These are phyloP conservation scores for Rhodotorula paludigena DNA, from an alignment of 768 basidiomycete species.

Conservation along the genomic window DNA sequence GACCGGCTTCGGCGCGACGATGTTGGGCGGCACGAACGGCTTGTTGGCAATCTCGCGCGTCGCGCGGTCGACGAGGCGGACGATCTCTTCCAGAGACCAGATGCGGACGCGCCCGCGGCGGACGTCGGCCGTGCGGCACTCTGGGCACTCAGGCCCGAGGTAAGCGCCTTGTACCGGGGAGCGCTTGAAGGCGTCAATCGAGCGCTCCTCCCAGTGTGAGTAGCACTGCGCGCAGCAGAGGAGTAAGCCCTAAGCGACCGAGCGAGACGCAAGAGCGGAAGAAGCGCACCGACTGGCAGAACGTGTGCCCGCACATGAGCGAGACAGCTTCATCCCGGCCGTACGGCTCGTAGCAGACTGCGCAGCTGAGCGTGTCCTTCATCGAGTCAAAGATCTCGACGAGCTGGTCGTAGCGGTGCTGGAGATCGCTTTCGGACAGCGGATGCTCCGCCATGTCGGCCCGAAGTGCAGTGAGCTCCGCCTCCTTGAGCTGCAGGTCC, in stretches of 20 bases:
- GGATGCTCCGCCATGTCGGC: slow-evolving; percentile 14
- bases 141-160: slow-evolving; percentile 23
- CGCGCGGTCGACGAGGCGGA: slow-evolving; percentile 24
- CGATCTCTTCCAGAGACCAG: slow-evolving; percentile 11
- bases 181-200: slow-evolving; percentile 17
- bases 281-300: slow-evolving; percentile 9
- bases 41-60: slow-evolving; percentile 13
- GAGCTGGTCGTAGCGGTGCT: slow-evolving; percentile 13
- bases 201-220: slow-evolving; percentile 10
- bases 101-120: slow-evolving; percentile 21
- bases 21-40: slow-evolving; percentile 9
- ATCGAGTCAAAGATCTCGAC: slow-evolving; percentile 2
- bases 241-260: accelerated
- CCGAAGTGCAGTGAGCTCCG: slow-evolving; percentile 12
- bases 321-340: not conserved
- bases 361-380: slow-evolving; percentile 19
- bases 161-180: slow-evolving; percentile 7
- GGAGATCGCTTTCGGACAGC: slow-evolving; percentile 3
- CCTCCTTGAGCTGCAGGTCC: slow-evolving; percentile 9
- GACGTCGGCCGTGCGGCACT: slow-evolving; percentile 15
- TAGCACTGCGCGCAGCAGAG: not conserved
- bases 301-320: slow-evolving; percentile 25
- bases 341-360: slow-evolving; percentile 30
- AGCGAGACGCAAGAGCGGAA: too few relatives aligned
- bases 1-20: not conserved